A percentile compares a stretch with the other conserved stretches of the same genome.
These are phyloP conservation scores for Fragaria vesca DNA, from an alignment of 306 rosid species.

Conservation along the genomic window DNA sequence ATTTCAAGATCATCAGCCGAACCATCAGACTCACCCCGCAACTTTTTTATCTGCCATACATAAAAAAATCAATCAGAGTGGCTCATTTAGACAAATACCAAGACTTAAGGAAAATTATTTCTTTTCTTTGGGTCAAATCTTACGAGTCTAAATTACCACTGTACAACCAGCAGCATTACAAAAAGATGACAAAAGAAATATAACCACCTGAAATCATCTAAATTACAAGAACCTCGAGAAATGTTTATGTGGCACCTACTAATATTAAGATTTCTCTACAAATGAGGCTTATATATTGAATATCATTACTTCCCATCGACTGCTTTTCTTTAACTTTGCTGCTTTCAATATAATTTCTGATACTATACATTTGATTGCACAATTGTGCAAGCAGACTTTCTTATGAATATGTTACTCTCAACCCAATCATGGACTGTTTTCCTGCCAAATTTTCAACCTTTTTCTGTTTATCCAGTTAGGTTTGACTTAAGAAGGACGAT, in stretches of 20 bases:
- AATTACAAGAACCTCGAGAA: background rate
- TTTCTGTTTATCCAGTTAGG: background rate
- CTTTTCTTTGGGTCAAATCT: background rate
- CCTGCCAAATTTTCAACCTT: background rate
- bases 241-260: background rate
- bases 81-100: slow-evolving; percentile 15
- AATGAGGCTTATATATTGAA: background rate
- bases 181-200: background rate
- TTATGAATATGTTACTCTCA: background rate
- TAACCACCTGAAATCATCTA: background rate
- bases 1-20: slow-evolving; percentile 58
- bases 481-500: background rate
- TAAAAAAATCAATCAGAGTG: slow-evolving; percentile 8
- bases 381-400: background rate
- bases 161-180: background rate
- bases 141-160: background rate
- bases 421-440: background rate
- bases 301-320: background rate
- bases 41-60: slow-evolving; percentile 65
- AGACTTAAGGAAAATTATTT: background rate
- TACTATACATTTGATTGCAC: background rate
- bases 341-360: background rate
- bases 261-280: background rate
- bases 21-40: slow-evolving; percentile 67
- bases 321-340: background rate